phyloP scores from a whole-genome alignment of 2,329 filamentous ascomycete genomes.

The Fusarium xyrophilum region DNA sequence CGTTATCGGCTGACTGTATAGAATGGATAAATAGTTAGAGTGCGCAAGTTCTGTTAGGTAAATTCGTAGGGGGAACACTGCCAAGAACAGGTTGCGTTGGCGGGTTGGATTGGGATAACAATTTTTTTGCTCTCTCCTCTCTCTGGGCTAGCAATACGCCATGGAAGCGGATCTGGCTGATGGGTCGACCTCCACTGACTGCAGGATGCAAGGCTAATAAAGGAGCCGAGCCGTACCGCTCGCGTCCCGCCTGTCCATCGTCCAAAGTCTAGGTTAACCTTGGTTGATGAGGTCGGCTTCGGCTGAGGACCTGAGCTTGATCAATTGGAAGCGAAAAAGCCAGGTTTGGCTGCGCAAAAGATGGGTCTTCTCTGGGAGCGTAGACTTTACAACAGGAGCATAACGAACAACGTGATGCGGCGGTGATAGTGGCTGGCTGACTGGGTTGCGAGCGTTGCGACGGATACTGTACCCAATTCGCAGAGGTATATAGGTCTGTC shows the following conservation, averaged over 20 bases:
- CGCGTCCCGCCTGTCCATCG: slow-evolving; percentile 29
- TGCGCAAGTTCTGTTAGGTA: background rate
- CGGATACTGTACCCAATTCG: slow-evolving; percentile 9
- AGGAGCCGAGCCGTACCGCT: slow-evolving; percentile 39
- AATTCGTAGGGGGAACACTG: background rate
- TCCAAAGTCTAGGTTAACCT: slow-evolving; percentile 24
- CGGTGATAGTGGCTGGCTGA: slow-evolving; percentile 18
- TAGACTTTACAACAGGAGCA: background rate
- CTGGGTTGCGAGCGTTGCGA: slow-evolving; percentile 5
- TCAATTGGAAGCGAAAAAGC: background rate
- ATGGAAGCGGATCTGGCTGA: slow-evolving; percentile 23
- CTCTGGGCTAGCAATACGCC: slow-evolving; percentile 11
- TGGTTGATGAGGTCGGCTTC: slow-evolving; percentile 20
- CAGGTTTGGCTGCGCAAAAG: slow-evolving; percentile 9
- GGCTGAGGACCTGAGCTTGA: slow-evolving; percentile 17
- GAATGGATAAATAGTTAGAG: background rate
- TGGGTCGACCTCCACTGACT: slow-evolving; percentile 15
- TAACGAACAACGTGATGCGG: background rate
- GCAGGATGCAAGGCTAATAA: slow-evolving; percentile 33
- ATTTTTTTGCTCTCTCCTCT: background rate
- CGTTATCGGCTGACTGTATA: background rate
- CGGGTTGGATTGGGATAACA: background rate
- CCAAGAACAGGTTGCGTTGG: slow-evolving; percentile 5
- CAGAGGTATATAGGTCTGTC: background rate
- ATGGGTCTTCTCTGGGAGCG: background rate